These are phyloP conservation scores for Exophiala oligosperma DNA, from an alignment of 2,329 filamentous ascomycete genomes.

Conservation along the genomic window DNA sequence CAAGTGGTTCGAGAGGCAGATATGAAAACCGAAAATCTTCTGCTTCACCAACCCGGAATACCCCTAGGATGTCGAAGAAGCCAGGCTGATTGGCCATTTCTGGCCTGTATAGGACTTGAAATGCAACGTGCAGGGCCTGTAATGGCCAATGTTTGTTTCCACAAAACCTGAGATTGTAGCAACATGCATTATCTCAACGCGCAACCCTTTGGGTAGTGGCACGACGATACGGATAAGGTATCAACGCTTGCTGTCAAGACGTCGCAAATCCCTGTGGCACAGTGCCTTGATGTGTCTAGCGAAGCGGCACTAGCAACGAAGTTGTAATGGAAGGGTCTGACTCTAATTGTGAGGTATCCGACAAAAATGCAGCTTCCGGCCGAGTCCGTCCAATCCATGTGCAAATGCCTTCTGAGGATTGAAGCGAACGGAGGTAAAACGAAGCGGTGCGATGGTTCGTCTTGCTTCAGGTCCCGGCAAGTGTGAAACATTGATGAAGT, in stretches of 20 bases:
- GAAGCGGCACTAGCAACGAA: too few species aligned
- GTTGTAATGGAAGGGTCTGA: too few species aligned
- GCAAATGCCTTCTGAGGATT: background rate
- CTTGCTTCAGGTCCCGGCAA: background rate
- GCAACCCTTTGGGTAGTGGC: too few species aligned
- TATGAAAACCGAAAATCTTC: slow-evolving; percentile 7
- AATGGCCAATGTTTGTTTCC: background rate
- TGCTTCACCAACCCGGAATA: slow-evolving; percentile 9
- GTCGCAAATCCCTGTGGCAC: too few species aligned
- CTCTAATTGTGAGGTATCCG: too few species aligned
- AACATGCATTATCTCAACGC: too few species aligned
- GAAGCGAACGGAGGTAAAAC: background rate
- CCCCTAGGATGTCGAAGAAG: slow-evolving; percentile 21
- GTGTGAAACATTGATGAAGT: slow-evolving; percentile 43
- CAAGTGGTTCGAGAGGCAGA: slow-evolving; percentile 6
- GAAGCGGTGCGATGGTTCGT: background rate
- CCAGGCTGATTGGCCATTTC: slow-evolving; percentile 29
- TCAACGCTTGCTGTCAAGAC: too few species aligned
- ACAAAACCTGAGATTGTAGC: background rate
- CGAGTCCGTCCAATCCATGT: background rate
- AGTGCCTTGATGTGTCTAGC: too few species aligned
- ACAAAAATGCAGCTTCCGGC: too few species aligned
- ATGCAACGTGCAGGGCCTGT: background rate
- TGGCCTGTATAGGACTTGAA: slow-evolving; percentile 20
- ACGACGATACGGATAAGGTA: too few species aligned